These are phyloP conservation scores for Hansenula lynferdii DNA, from an alignment of 1,139 yeast genomes.

Conservation along the genomic window DNA sequence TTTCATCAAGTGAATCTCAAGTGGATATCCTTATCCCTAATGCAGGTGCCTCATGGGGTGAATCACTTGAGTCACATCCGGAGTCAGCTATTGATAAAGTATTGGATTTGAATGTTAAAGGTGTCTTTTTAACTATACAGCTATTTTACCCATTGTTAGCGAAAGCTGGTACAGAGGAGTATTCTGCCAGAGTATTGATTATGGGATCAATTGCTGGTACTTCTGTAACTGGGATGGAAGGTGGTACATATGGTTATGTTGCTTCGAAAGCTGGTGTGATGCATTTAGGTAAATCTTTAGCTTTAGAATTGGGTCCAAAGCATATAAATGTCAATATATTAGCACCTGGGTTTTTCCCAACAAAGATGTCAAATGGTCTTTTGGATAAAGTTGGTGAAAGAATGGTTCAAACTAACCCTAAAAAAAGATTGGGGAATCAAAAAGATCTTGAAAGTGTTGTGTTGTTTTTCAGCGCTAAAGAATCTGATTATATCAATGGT, in stretches of 20 bases:
- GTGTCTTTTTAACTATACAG: constrained; percentile 69
- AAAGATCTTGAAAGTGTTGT: constrained; percentile 59
- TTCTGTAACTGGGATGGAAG: constrained; percentile 44
- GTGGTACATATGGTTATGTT: constrained; percentile 57
- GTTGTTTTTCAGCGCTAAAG: constrained; percentile 53
- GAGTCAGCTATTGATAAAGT: constrained; percentile 61
- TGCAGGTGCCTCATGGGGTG: constrained; percentile 85
- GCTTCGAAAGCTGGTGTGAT: constrained; percentile 79
- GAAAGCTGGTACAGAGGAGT: constrained; percentile 48
- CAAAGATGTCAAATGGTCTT: constrained; percentile 71
- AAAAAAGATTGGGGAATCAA: constrained; percentile 57
- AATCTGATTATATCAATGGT: constrained; percentile 64
- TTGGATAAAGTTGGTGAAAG: constrained; percentile 48
- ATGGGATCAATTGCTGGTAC: constrained; percentile 60
- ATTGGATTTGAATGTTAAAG: constrained; percentile 58
- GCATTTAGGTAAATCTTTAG: constrained; percentile 62
- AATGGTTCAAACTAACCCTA: constrained; percentile 50
- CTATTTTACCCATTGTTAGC: constrained; percentile 54
- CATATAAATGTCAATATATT: constrained; percentile 63
- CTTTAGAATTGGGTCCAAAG: constrained; percentile 60
- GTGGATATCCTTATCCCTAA: constrained; percentile 69
- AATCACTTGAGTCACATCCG: constrained; percentile 56
- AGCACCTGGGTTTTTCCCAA: constrained; percentile 79
- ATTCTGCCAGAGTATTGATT: constrained; percentile 65
- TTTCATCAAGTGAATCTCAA: constrained; percentile 34